Evolutionary conservation across 345 rosid species (phyloP).

Genomic region (Noccaea caerulescens): DNA sequence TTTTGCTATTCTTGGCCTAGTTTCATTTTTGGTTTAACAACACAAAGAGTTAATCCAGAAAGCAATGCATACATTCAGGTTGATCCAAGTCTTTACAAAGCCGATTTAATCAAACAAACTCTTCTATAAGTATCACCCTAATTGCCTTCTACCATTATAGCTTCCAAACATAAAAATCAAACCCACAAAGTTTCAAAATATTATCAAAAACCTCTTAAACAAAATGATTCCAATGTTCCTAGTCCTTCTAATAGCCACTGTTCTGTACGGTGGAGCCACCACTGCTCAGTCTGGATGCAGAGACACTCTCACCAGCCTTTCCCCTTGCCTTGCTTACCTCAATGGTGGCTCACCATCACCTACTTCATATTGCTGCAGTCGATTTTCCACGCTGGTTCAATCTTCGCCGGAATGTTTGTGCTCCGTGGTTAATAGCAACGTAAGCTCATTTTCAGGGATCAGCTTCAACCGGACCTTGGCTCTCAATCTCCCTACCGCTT

Average conservation of each 20-base stretch:
- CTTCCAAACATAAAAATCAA: neutral
- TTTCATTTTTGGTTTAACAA: constrained; percentile 12
- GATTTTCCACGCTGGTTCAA: constrained; percentile 50
- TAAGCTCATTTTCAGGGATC: constrained; percentile 41
- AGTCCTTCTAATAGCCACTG: constrained; percentile 34
- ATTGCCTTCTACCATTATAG: neutral
- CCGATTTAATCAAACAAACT: neutral
- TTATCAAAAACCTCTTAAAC: neutral
- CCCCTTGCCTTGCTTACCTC: constrained; percentile 54
- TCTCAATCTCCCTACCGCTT: constrained; percentile 50
- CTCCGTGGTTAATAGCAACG: constrained; percentile 45
- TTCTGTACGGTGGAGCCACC: constrained; percentile 30
- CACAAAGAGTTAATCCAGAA: neutral
- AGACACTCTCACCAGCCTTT: constrained; percentile 40
- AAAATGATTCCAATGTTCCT: constrained; percentile 1
- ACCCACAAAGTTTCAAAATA: neutral
- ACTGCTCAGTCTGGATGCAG: constrained; percentile 48
- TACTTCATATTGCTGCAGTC: constrained; percentile 57
- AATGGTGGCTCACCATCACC: constrained; percentile 59
- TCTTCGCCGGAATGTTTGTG: constrained; percentile 63
- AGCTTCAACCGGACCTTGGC: constrained; percentile 61
- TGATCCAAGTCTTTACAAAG: neutral
- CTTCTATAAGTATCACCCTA: neutral
- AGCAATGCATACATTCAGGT: neutral
- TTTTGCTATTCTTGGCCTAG: neutral